Evolutionary conservation across 2,329 filamentous ascomycete genomes (phyloP), one percentile per base, ranked within the genome.

Genomic region (Tolypocladium amazonense): DNA sequence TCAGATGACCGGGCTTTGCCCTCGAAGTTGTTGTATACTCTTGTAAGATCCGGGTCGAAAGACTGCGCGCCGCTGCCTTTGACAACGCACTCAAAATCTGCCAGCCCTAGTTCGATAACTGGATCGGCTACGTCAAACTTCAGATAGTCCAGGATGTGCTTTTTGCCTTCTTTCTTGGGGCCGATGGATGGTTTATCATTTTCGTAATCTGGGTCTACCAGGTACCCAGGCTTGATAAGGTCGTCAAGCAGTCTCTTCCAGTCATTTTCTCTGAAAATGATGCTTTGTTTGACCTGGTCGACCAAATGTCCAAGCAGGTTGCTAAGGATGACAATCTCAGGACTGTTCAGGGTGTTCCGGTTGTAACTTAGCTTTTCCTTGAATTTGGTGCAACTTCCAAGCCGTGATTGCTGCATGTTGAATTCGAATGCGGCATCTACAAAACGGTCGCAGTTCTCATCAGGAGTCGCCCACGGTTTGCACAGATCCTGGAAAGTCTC

Each of bases 321-420:
- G 59, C 82, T 83, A 5, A 88, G 72, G 0, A 72, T 65, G 0
- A 81, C 67, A 0, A 81, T 82, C 4, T 74, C 68, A 0, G 69
- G 58, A 14, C 79, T 70, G 4, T 70, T 70, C 41, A 87, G 81
- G 0, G 71, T 77, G 27, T 81, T 79, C 15, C 80, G 76, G 15
- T 79, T 76, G 62, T 92, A 91, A 39, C 82, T 84, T 0, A 86
- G 71, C 4, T 73, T 77, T 57, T 89, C 85, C 62, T 88, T 87
- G 68, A 80, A 84, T 5, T 76, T 79, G 0, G 88, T 92, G 59
- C 82, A 86, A 0, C 75, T 73, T 0, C 89, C 89, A 3, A 93
- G 76, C 30, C 86, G 72, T 8, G 77, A 80, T 1, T 77, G 76
- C 50, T 79, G 70, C 68, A 84, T 77, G 37, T 82, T 83, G 68